phyloP scores from a whole-genome alignment of 352 stramenopile genomes.

The Phytophthora parvispora region DNA sequence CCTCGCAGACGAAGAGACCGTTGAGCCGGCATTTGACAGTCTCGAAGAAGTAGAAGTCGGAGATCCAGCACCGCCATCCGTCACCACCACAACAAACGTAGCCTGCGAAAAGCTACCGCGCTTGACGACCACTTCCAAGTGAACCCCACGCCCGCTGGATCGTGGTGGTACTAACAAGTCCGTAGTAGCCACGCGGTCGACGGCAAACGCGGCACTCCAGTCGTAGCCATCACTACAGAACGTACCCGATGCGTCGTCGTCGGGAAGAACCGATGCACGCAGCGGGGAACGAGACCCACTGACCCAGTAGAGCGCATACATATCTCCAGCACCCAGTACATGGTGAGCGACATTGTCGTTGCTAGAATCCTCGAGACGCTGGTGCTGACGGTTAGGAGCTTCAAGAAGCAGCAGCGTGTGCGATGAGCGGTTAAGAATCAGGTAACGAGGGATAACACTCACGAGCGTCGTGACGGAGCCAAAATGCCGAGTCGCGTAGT shows the following conservation, averaged over 20 bases:
- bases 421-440: conserved; percentile 75
- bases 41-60: conserved; percentile 27
- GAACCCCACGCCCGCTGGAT: conserved; percentile 30
- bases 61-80: conserved; percentile 32
- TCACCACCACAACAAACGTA: conserved; percentile 79
- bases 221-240: conserved; percentile 60
- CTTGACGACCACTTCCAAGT: conserved; percentile 75
- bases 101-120: conserved; percentile 79
- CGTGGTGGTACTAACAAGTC: conserved; percentile 65
- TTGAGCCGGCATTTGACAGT: conserved; percentile 27
- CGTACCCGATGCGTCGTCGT: conserved; percentile 23
- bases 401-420: conserved; percentile 80
- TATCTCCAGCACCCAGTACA: conserved; percentile 73
- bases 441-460: conserved; percentile 85
- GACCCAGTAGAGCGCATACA: conserved; percentile 87
- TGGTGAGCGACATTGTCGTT: conserved; percentile 72
- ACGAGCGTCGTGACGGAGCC: conserved; percentile 87
- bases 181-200: conserved; percentile 55
- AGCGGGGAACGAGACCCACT: conserved; percentile 57
- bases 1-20: conserved; percentile 19
- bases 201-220: conserved; percentile 69
- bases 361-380: conserved; percentile 32
- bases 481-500: conserved; percentile 87
- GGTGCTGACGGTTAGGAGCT: conserved; percentile 31
- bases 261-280: conserved; percentile 64